A percentile compares a stretch with the other conserved stretches of the same genome.
phyloP scores from a whole-genome alignment of 257 asterid genomes.

The Jacaranda mimosifolia region DNA sequence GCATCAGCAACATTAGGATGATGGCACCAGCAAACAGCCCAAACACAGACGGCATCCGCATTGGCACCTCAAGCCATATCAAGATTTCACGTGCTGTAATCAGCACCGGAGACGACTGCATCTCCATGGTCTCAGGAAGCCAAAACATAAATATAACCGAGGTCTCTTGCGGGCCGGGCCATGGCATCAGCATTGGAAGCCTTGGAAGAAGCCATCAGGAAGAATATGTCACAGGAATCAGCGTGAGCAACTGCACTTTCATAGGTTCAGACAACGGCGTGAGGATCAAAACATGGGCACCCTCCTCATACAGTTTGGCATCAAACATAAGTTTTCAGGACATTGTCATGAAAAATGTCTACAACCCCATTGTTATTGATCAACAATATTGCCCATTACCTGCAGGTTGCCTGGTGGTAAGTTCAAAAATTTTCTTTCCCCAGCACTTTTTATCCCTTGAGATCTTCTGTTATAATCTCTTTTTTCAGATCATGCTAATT shows the following conservation, averaged over 20 bases:
- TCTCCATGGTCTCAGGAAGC: constrained; percentile 72
- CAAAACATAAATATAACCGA: constrained; percentile 46
- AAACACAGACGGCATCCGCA: constrained; percentile 76
- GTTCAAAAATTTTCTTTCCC: constrained; percentile 16
- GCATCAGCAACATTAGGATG: constrained; percentile 48
- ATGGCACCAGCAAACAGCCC: constrained; percentile 70
- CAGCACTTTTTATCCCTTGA: not conserved
- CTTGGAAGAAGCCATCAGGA: constrained; percentile 49
- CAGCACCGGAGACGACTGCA: constrained; percentile 78
- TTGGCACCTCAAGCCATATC: constrained; percentile 59
- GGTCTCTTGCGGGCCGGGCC: constrained; percentile 77
- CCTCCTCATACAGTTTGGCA: constrained; percentile 49
- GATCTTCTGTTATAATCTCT: not conserved
- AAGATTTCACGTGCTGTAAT: constrained; percentile 45
- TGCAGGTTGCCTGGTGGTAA: constrained; percentile 51
- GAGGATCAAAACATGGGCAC: constrained; percentile 78
- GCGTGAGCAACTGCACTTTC: constrained; percentile 54
- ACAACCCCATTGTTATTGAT: constrained; percentile 74
- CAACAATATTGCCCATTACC: constrained; percentile 64
- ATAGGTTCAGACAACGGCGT: constrained; percentile 63
- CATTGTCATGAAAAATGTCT: constrained; percentile 55
- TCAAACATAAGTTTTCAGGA: constrained; percentile 51
- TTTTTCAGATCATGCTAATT: not conserved
- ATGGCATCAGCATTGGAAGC: constrained; percentile 80
- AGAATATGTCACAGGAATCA: constrained; percentile 50